Conservation (phyloP, 768 basidiomycete species). For the Auriscalpium vulgare region DNA sequence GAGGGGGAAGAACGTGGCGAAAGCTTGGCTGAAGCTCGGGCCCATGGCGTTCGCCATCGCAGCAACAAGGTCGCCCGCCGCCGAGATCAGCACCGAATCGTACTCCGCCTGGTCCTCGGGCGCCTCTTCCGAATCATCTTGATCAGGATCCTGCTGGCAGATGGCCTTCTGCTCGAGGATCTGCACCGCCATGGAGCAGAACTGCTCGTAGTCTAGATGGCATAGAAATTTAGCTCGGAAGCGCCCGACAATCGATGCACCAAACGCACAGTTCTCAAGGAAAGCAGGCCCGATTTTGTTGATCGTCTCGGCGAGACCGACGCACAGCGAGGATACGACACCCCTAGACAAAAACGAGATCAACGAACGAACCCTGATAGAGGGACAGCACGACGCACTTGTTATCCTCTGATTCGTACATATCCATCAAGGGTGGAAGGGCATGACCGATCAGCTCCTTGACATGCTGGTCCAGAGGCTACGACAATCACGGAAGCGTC, state of each 20-base stretch:
- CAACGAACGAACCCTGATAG: no score
- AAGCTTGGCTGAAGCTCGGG: constrained; percentile 72
- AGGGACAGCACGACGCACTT: constrained; percentile 53
- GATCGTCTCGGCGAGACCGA: constrained; percentile 85
- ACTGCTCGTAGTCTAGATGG: constrained; percentile 54
- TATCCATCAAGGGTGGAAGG: constrained; percentile 68
- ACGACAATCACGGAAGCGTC: background rate
- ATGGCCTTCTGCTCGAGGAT: constrained; percentile 91
- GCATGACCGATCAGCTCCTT: constrained; percentile 72
- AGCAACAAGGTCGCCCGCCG: constrained; percentile 91
- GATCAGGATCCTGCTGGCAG: constrained; percentile 95
- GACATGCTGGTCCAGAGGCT: constrained; percentile 58
- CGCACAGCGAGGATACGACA: constrained; percentile 83
- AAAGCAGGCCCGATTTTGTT: constrained; percentile 88
- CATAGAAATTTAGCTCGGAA: background rate
- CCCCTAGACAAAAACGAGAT: constrained; percentile 37
- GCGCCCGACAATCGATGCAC: background rate
- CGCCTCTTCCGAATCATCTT: constrained; percentile 79
- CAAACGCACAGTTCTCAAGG: constrained; percentile 60
- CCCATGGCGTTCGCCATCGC: constrained; percentile 83
- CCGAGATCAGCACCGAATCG: constrained; percentile 90
- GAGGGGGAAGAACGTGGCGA: constrained; percentile 80
- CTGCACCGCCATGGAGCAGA: constrained; percentile 76
- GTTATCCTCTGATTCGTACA: constrained; percentile 93
- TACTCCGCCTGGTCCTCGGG: constrained; percentile 92